These are phyloP conservation scores for Penicillium sumatraense DNA, from an alignment of 2,329 filamentous ascomycete species.

Conservation along the genomic window DNA sequence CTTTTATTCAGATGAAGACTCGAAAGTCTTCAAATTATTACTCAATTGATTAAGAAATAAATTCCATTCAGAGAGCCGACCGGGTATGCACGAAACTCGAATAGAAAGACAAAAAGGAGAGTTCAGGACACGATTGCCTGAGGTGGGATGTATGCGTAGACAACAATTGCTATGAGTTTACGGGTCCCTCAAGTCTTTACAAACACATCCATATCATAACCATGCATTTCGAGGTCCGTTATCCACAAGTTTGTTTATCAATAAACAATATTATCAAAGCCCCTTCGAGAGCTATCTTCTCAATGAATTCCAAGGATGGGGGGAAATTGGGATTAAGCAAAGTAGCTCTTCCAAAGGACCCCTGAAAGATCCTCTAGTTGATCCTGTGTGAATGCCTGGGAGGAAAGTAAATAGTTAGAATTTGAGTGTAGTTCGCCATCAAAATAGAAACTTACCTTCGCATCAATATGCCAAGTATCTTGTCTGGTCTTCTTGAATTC, in stretches of 20 bases:
- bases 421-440: background rate
- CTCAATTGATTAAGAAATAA: background rate
- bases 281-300: background rate
- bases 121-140: background rate
- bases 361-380: constrained; percentile 95
- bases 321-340: constrained; percentile 64
- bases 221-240: background rate
- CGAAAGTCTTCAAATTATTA: background rate
- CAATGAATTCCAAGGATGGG: no score
- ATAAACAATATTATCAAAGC: background rate
- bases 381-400: constrained; percentile 82
- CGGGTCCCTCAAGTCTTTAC: background rate
- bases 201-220: background rate
- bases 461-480: constrained; percentile 97
- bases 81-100: constrained; percentile 11
- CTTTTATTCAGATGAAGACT: background rate
- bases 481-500: constrained; percentile 99
- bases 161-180: background rate
- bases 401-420: constrained; percentile 23
- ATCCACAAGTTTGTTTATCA: constrained; percentile 2
- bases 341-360: constrained; percentile 99
- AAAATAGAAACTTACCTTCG: constrained; percentile 72
- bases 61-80: constrained; percentile 5
- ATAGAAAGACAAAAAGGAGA: background rate
- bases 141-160: no score